Percentiles rank a stretch among this genome's conserved stretches.
phyloP scores from a whole-genome alignment of 768 basidiomycete genomes.

The Boletus rufocinnamomeus region DNA sequence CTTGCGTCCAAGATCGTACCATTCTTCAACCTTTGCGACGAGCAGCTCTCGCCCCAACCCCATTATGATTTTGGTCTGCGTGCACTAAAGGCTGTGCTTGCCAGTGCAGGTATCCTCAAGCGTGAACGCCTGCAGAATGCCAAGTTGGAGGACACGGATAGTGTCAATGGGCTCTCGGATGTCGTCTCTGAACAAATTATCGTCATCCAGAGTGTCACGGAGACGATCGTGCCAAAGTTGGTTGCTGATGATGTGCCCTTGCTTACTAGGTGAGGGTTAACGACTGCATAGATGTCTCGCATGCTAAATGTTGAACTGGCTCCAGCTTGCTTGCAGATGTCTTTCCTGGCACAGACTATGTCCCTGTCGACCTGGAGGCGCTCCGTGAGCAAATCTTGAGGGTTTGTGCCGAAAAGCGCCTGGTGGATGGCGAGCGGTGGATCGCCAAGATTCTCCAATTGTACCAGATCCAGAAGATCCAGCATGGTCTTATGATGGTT shows the following conservation, averaged over 20 bases:
- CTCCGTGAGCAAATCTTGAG: constrained; percentile 83
- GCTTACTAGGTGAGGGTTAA: constrained; percentile 70
- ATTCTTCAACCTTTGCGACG: constrained; percentile 98
- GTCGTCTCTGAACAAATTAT: constrained; percentile 89
- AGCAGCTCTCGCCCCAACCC: constrained; percentile 94
- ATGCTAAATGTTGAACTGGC: constrained; percentile 3
- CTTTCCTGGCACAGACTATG: constrained; percentile 93
- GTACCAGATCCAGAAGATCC: constrained; percentile 99
- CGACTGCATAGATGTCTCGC: neutral
- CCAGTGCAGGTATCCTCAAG: constrained; percentile 97
- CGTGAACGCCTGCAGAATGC: constrained; percentile 73
- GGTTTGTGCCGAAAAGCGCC: constrained; percentile 82
- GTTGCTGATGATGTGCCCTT: constrained; percentile 97
- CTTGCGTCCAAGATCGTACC: constrained; percentile 99
- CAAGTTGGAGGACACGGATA: constrained; percentile 43
- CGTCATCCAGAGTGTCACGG: constrained; percentile 96
- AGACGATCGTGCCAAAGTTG: constrained; percentile 97
- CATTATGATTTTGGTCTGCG: constrained; percentile 99
- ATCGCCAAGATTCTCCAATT: constrained; percentile 94
- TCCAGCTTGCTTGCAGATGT: constrained; percentile 89
- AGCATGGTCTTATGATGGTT: constrained; percentile 99
- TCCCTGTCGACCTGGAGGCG: constrained; percentile 84
- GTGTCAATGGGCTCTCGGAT: constrained; percentile 63
- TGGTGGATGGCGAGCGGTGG: constrained; percentile 90
- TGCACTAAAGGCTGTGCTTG: constrained; percentile 93